Conservation (phyloP, 108 stramenopile genomes). For the Skeletonema marinoi region DNA sequence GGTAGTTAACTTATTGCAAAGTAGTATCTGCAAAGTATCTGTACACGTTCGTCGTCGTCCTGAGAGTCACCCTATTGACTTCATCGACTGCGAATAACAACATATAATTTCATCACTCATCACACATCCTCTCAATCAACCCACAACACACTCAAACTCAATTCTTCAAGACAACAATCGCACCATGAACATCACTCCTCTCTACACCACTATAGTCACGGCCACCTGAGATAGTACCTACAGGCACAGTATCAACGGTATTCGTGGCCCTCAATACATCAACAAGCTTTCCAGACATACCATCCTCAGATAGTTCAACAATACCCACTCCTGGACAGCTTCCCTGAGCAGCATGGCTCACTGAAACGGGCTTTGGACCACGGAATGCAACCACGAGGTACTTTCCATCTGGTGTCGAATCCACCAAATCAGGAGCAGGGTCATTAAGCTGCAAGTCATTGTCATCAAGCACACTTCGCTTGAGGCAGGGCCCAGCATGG, state of each 20-base stretch:
- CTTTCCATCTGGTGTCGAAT: slow-evolving; percentile 38
- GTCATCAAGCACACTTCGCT: slow-evolving; percentile 15
- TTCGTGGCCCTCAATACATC: slow-evolving; percentile 45
- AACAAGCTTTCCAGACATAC: slow-evolving; percentile 24
- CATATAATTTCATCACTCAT: too few relatives aligned
- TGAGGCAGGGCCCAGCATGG: slow-evolving; percentile 4
- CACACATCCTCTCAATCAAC: too few relatives aligned
- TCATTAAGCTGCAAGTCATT: slow-evolving; percentile 14
- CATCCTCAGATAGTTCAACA: slow-evolving; percentile 25
- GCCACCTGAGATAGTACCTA: slow-evolving; percentile 18
- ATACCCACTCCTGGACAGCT: slow-evolving; percentile 44
- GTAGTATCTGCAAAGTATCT: too few relatives aligned
- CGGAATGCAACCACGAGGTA: slow-evolving; percentile 30
- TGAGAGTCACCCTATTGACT: too few relatives aligned
- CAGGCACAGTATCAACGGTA: background rate
- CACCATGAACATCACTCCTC: slow-evolving; percentile 37
- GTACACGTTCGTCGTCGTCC: too few relatives aligned
- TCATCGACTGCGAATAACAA: too few relatives aligned
- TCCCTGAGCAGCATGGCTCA: slow-evolving; percentile 40
- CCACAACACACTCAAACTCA: too few relatives aligned
- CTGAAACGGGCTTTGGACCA: slow-evolving; percentile 41
- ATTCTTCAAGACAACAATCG: slow-evolving; percentile 9
- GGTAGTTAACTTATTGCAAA: too few relatives aligned
- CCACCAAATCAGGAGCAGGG: slow-evolving; percentile 22
- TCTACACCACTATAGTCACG: slow-evolving; percentile 29